Evolutionary conservation across 176 grass and related monocot species (phyloP).

Genomic region (Zea luxurians): DNA sequence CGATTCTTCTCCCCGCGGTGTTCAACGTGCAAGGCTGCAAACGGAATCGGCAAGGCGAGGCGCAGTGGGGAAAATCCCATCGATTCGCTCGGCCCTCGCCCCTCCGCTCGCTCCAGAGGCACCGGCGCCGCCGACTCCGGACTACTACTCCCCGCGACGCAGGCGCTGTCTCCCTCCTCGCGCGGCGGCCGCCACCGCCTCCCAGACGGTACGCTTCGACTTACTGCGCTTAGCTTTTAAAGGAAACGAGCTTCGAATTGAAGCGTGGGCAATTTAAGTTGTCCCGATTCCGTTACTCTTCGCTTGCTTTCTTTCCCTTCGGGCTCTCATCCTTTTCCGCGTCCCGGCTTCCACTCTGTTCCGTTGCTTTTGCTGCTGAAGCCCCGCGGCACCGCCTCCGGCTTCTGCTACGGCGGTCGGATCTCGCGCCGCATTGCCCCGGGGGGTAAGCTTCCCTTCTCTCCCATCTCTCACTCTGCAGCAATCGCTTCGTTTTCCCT

Average conservation of each 20-base stretch:
- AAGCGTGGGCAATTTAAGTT: background rate
- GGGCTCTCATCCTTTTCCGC: slow-evolving; percentile 38
- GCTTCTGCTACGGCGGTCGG: slow-evolving; percentile 23
- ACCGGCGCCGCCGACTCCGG: background rate
- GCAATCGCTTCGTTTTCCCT: background rate
- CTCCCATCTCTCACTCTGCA: background rate
- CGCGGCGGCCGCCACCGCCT: background rate
- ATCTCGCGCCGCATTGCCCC: slow-evolving; percentile 6
- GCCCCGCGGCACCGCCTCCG: slow-evolving; percentile 24
- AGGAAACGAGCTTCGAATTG: background rate
- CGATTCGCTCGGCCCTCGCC: background rate
- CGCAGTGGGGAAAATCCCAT: background rate
- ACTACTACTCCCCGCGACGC: background rate
- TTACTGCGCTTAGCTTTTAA: background rate
- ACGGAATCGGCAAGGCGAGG: background rate
- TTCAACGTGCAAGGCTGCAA: background rate
- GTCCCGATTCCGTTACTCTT: background rate
- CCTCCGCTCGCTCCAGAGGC: background rate
- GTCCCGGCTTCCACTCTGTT: slow-evolving; percentile 27
- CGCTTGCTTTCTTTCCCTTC: background rate
- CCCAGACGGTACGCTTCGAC: background rate
- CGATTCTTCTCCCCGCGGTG: background rate
- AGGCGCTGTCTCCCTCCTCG: background rate
- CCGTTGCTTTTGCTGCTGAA: slow-evolving; percentile 18
- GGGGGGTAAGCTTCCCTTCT: background rate